Evolutionary conservation across 805 yeast species (phyloP).

Genomic region (Sugiyamaella valdiviana): DNA sequence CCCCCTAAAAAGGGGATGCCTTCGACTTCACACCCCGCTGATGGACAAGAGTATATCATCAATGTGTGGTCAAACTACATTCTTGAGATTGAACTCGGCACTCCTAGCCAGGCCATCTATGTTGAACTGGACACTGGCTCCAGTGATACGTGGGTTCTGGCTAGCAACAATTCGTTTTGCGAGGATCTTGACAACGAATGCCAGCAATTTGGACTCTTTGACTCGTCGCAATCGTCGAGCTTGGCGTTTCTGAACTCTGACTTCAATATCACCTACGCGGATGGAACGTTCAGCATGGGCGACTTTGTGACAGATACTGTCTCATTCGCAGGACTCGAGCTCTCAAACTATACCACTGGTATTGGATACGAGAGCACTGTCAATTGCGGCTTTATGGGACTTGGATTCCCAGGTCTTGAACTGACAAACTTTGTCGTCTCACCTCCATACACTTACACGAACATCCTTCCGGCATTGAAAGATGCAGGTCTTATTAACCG

Average conservation of each 20-base stretch:
- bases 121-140: slow-evolving; percentile 46
- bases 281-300: slow-evolving; percentile 36
- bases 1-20: not conserved
- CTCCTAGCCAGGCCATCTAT: slow-evolving; percentile 38
- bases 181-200: slow-evolving; percentile 7
- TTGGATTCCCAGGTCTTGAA: slow-evolving; percentile 30
- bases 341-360: slow-evolving; percentile 59
- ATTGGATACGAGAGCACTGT: slow-evolving; percentile 63
- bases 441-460: slow-evolving; percentile 39
- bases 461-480: slow-evolving; percentile 57
- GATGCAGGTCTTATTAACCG: slow-evolving; percentile 39
- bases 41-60: not conserved
- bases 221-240: slow-evolving; percentile 6
- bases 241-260: slow-evolving; percentile 9
- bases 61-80: slow-evolving; percentile 12
- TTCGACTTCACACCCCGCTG: too few relatives aligned
- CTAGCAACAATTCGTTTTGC: slow-evolving; percentile 23
- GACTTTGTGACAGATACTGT: slow-evolving; percentile 61
- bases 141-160: slow-evolving; percentile 43
- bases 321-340: slow-evolving; percentile 42
- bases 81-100: slow-evolving; percentile 33
- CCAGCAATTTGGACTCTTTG: slow-evolving; percentile 6
- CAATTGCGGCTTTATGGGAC: slow-evolving; percentile 44
- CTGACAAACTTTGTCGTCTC: slow-evolving; percentile 7
- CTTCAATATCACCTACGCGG: slow-evolving; percentile 17